These are phyloP conservation scores for Marasmius oreades DNA, from an alignment of 1,284 basidiomycete species.

Conservation along the genomic window DNA sequence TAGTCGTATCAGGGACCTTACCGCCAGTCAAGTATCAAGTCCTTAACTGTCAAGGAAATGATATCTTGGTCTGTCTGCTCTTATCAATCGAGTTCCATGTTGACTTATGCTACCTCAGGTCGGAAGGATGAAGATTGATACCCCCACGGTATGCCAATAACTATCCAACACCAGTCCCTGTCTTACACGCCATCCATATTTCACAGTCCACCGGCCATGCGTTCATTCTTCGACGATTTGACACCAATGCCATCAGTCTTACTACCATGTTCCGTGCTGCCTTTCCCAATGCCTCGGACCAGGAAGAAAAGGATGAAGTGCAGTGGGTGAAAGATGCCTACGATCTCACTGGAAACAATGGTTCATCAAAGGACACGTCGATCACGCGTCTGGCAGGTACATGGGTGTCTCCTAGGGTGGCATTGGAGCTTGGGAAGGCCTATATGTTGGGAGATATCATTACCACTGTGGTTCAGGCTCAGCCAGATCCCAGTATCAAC, in stretches of 20 bases:
- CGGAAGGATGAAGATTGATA: conserved; percentile 86
- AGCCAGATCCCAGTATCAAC: conserved; percentile 72
- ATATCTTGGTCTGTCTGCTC: conserved; percentile 63
- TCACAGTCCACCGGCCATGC: conserved; percentile 72
- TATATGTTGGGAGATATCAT: conserved; percentile 66
- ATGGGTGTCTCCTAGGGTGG: conserved; percentile 80
- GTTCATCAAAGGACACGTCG: conserved; percentile 55
- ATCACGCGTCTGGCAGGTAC: conserved; percentile 83
- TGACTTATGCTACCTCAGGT: conserved; percentile 43
- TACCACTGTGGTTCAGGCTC: conserved; percentile 65
- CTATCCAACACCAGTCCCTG: conserved; percentile 4
- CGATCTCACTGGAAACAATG: conserved; percentile 82
- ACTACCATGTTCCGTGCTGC: conserved; percentile 99
- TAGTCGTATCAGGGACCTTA: conserved; percentile 34
- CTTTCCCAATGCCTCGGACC: conserved; percentile 82
- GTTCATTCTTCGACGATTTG: conserved; percentile 94
- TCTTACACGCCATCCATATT: conserved; percentile 18
- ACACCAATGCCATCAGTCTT: conserved; percentile 92
- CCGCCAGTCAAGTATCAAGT: conserved; percentile 82
- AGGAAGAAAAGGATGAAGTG: conserved; percentile 81
- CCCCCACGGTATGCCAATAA: conserved; percentile 65
- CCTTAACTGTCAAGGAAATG: conserved; percentile 74
- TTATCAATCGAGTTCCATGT: conserved; percentile 2
- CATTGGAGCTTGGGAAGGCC: conserved; percentile 61
- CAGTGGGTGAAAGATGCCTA: conserved; percentile 82